Base-by-base conservation (phyloP, 768 basidiomycete species). In the Ramaria sp. region DNA sequence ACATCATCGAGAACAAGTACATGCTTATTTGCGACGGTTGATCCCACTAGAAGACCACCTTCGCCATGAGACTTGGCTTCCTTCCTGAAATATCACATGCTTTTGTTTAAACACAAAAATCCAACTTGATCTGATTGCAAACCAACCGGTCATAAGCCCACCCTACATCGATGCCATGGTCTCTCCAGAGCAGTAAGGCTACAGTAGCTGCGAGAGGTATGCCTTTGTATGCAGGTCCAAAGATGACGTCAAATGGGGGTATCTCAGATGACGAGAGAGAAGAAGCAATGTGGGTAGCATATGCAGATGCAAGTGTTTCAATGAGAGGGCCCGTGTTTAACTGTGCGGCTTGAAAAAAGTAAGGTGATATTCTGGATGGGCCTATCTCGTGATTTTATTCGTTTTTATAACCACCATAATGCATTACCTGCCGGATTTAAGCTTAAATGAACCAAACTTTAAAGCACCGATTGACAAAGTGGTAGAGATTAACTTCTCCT, bases 201-300 rank as follows among this genome's bases (percentile, higher is more conserved):
- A 94, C 88, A 32, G 85, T 78, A 0, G 94, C 86, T 0, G 93
- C 94, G 49, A 99, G 81, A 0, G 93, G 78, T 63, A 98, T 98
- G 24, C 92, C 95, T 71, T 98, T 98, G 73, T 98, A 98, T 2
- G 95, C 94, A 0, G 95, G 95, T 0, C 95, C 95, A 61, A 98
- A 96, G 32, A 98, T 76, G 43, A 97, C 78, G 61, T 95, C 89
- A 61, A 94, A 82, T 25, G 63, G 44, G 0, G 73, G 70, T 5
- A 76, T 55, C 51, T 59, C 58, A 5, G 65, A 61, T 43, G 65
- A 52, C 39, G 73, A 70, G 7, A 72, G 69, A 0, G 86, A 77
- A 20, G 71, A 67, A 12, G 78, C 71, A 63, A 97, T 88, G 12
- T 88, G 85, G 1, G 82, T 69, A 2, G 95, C 90, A 61, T 94